Base-by-base conservation (phyloP, 1,284 basidiomycete genomes). In the Serendipita sp. region DNA sequence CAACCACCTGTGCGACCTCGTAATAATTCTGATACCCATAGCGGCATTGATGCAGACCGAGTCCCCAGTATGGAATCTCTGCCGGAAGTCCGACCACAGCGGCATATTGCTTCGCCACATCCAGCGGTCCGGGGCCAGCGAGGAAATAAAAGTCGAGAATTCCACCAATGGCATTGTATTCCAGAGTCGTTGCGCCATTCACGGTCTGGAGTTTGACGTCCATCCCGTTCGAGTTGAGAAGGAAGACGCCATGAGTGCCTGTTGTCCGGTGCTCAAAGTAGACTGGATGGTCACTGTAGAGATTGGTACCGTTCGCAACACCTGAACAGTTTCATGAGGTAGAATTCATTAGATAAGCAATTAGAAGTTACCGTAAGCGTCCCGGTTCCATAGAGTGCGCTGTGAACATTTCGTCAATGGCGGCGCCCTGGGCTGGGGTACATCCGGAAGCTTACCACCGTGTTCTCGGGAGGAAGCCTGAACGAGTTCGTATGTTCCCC, bases 21-120 rank as follows among this genome's bases (percentile, higher is more conserved):
- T 84, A 74, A 58, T 76, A 85, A 68, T 74, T 53, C 43, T 77
- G 45, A 5, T 49, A 49, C 38, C 30, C 71, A 29, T 65, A 85
- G 76, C 83, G 75, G 73, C 84, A 87, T 30, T 85, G 74, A 64
- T 87, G 85, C 72, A 86, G 85, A 3, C 85, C 85, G 66, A 87
- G 84, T 2, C 79, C 82, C 82, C 83, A 87, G 42, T 76, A 75
- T 2, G 84, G 85, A 66, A 84, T 80, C 82, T 83, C 83, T 4
- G 78, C 80, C 1, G 85, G 84, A 53, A 80, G 73, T 0, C 85
- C 85, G 44, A 84, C 74, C 13, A 81, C 70, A 10, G 71, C 74
- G 6, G 82, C 77, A 67, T 89, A 87, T 69, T 90, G 88, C 64
- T 83, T 77, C 43, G 85, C 78, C 8, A 88, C 86, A 26, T 77